These are phyloP conservation scores for Cardamine occulta DNA, from an alignment of 345 rosid genomes.

Conservation along the genomic window DNA sequence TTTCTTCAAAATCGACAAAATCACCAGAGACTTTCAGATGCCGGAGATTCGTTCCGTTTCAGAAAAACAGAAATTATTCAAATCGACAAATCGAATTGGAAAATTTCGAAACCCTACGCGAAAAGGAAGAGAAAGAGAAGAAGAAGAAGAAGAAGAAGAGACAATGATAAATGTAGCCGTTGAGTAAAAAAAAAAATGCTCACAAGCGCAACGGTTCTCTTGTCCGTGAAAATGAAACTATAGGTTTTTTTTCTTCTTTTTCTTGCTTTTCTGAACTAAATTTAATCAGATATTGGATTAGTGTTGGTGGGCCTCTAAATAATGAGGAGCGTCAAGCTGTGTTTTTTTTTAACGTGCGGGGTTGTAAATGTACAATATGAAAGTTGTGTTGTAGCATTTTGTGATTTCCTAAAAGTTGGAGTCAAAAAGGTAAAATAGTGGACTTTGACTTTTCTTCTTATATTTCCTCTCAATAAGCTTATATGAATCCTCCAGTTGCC, in stretches of 20 bases:
- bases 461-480: conserved; percentile 1
- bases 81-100: conserved; percentile 29
- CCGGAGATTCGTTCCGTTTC: background rate
- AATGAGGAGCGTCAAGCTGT: conserved; percentile 1
- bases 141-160: conserved; percentile 9
- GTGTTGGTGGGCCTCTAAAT: conserved; percentile 13
- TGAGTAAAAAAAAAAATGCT: background rate
- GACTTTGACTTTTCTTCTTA: conserved; percentile 27
- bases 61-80: background rate
- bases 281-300: conserved; percentile 13
- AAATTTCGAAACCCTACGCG: conserved; percentile 1
- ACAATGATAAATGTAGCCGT: conserved; percentile 38
- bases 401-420: background rate
- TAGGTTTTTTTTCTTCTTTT: background rate
- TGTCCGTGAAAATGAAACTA: conserved; percentile 33
- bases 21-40: background rate
- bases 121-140: conserved; percentile 3
- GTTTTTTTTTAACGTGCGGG: background rate
- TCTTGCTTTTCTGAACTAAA: background rate
- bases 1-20: background rate
- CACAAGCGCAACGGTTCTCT: conserved; percentile 35
- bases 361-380: background rate
- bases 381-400: background rate
- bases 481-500: background rate
- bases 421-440: background rate